Percentiles rank a stretch among this genome's conserved stretches.
Evolutionary conservation across 192 early-diverging fungal genomes (phyloP).

Genomic region (Powellomyces hirtus): DNA sequence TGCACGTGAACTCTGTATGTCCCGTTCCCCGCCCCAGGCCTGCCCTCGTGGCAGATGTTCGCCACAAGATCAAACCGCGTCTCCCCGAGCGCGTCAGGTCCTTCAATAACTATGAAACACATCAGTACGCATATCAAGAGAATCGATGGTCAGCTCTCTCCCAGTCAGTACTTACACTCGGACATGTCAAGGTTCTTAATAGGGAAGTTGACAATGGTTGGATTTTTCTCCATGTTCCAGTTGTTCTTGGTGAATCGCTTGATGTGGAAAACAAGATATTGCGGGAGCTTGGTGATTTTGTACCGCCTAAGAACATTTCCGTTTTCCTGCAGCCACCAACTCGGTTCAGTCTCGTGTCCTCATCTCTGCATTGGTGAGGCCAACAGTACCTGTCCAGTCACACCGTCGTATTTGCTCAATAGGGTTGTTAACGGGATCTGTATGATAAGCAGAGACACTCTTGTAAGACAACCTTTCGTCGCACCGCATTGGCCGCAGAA

Average conservation of each 20-base stretch:
- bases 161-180: slow-evolving; percentile 66
- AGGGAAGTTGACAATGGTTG: slow-evolving; percentile 94
- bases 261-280: slow-evolving; percentile 87
- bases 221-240: slow-evolving; percentile 86
- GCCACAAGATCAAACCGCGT: slow-evolving; percentile 82
- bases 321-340: neutral
- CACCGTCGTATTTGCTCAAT: slow-evolving; percentile 82
- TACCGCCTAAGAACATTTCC: slow-evolving; percentile 60
- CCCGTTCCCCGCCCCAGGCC: slow-evolving; percentile 61
- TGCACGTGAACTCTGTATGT: slow-evolving; percentile 82
- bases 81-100: slow-evolving; percentile 35
- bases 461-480: neutral
- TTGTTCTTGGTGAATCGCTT: slow-evolving; percentile 87
- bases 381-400: slow-evolving; percentile 62
- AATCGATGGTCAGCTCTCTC: slow-evolving; percentile 13
- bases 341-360: no score
- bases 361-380: slow-evolving; percentile 12
- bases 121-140: no score
- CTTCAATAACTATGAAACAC: slow-evolving; percentile 50
- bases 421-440: slow-evolving; percentile 75
- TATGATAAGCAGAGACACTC: neutral
- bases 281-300: slow-evolving; percentile 72
- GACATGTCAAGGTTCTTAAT: slow-evolving; percentile 83
- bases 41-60: slow-evolving; percentile 90
- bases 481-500: no score